Evolutionary conservation across 768 basidiomycete species (phyloP), one percentile per base, ranked within the genome.

Genomic region (Russula abietina): DNA sequence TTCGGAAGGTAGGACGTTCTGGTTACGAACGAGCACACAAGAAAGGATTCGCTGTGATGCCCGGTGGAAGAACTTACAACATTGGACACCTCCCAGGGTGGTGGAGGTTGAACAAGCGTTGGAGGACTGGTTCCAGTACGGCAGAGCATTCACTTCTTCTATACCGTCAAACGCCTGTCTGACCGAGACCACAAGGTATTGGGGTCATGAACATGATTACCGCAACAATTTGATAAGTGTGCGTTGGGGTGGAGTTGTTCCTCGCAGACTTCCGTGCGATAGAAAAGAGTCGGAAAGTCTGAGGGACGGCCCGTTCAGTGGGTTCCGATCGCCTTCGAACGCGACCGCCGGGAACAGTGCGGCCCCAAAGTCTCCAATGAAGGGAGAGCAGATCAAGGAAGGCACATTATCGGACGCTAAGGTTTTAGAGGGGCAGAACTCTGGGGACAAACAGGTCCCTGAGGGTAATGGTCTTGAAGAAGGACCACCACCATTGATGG

Each of bases 131-230:
- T 50, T 59, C 43, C 38, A 38, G 60, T 62, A 46, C 24, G 63
- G 51, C 17, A 41, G 24, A 16, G 33, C 46, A 26, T 19, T 55
- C 32, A 11, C 61, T 58, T 54, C 5, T 53, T 56, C n/a, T 22
- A 16, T 22, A n/a, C 46, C 30, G 41, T 19, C 33, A n/a, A 52
- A 24, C 11, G n/a, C 24, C 10, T 22, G 26, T 53, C 52, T 63
- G 57, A 63, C 46, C 22, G 32, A 38, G 57, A 59, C 6, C 6
- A 32, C 6, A 63, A 83, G 83, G 36, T 82, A 77, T 67, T 84
- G 80, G 80, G 75, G 70, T 7, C 14, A 70, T 30, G 73, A 75
- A 36, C 79, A 79, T 59, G 57, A 75, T 4, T 78, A 77, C 61
- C 53, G 58, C 0, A 56, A 59, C 7, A 55, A 73, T 24, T 65